phyloP scores from a whole-genome alignment of 441 rosid genomes.

The Populus hybrid region DNA sequence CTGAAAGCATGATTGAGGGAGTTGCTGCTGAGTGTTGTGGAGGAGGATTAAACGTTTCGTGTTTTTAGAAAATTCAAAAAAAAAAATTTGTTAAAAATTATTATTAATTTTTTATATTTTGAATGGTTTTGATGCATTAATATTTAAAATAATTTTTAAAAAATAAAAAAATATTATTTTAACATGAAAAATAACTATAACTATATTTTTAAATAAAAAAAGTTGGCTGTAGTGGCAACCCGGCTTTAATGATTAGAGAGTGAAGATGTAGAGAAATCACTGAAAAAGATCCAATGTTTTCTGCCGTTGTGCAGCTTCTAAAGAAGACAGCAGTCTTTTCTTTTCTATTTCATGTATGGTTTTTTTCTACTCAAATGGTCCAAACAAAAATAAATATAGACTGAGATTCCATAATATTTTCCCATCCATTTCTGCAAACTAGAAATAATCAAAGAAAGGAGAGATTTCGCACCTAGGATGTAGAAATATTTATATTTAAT shows the following conservation, averaged over 20 bases:
- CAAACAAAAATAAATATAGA: background rate
- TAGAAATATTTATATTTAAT: background rate
- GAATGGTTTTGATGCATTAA: too few species aligned
- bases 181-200: too few species aligned
- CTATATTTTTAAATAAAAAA: too few species aligned
- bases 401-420: background rate
- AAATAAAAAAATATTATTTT: too few species aligned
- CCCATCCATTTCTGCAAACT: background rate
- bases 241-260: background rate
- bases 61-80: too few species aligned
- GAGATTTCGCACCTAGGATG: background rate
- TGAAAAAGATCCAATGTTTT: background rate
- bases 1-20: conserved; percentile 17
- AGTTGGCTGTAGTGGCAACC: background rate
- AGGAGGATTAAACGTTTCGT: background rate
- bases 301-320: conserved; percentile 9
- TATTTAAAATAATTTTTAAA: too few species aligned
- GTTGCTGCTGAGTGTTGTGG: conserved; percentile 16
- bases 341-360: background rate
- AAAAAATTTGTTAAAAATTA: too few species aligned
- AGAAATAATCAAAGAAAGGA: background rate
- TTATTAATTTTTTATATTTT: too few species aligned
- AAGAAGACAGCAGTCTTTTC: background rate
- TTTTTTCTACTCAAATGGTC: background rate
- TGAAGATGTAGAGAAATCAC: background rate